Conservation (phyloP, 805 yeast species). For the Komagataella phaffii region DNA sequence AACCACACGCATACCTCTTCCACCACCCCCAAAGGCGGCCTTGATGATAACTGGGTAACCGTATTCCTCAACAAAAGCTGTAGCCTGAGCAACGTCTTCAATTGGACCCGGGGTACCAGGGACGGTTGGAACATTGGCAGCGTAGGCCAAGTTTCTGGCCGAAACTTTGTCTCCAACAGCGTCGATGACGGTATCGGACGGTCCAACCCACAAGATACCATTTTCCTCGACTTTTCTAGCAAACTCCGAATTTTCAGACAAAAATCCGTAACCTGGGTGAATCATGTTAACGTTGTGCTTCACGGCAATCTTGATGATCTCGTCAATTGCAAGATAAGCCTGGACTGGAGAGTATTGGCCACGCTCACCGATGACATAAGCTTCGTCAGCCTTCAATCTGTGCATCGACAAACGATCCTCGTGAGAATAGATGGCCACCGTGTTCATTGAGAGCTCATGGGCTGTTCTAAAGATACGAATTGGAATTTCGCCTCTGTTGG, state of each 20-base stretch:
- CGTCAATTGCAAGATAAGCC: conserved; percentile 92
- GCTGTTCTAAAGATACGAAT: conserved; percentile 91
- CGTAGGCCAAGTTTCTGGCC: conserved; percentile 78
- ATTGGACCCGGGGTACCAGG: conserved; percentile 99
- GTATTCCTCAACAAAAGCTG: conserved; percentile 62
- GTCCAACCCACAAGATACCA: conserved; percentile 96
- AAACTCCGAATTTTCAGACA: conserved; percentile 85
- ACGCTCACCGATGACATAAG: conserved; percentile 79
- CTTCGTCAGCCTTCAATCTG: conserved; percentile 87
- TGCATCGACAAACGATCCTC: conserved; percentile 94
- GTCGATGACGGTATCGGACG: conserved; percentile 76
- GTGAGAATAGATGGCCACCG: conserved; percentile 93
- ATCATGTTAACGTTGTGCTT: conserved; percentile 71
- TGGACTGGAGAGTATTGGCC: conserved; percentile 92
- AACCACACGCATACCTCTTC: conserved; percentile 99
- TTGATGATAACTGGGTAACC: conserved; percentile 96
- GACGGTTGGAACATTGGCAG: conserved; percentile 79
- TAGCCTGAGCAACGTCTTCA: conserved; percentile 64
- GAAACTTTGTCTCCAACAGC: conserved; percentile 94
- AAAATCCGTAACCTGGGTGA: conserved; percentile 88
- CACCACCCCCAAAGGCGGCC: conserved; percentile 99
- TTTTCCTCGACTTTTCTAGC: conserved; percentile 83
- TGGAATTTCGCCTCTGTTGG: conserved; percentile 79
- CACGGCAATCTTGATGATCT: conserved; percentile 76
- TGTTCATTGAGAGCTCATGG: conserved; percentile 92